Conservation (phyloP, 176 grass and related monocot species). For the Typha latifolia region DNA sequence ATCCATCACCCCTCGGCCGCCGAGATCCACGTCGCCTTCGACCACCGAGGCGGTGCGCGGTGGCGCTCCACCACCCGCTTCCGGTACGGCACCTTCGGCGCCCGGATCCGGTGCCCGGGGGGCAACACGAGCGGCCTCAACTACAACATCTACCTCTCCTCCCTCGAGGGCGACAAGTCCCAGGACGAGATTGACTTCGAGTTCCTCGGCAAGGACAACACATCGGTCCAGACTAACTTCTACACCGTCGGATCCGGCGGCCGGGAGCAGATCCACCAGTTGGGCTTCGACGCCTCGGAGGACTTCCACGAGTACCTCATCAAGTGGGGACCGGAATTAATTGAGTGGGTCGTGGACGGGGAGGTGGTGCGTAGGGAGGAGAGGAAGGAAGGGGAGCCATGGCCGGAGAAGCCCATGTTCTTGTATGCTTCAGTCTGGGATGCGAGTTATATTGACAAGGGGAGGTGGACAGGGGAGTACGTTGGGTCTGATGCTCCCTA, state of each 20-base stretch:
- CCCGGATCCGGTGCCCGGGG: slow-evolving; percentile 22
- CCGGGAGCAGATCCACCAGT: slow-evolving; percentile 41
- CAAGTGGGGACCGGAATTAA: slow-evolving; percentile 28
- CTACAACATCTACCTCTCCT: slow-evolving; percentile 77
- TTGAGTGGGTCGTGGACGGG: slow-evolving; percentile 68
- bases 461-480: slow-evolving; percentile 53
- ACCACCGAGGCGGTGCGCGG: slow-evolving; percentile 48
- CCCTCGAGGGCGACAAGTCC: slow-evolving; percentile 40
- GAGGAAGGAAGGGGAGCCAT: slow-evolving; percentile 28
- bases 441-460: slow-evolving; percentile 41
- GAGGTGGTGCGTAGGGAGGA: slow-evolving; percentile 39
- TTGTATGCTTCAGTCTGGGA: slow-evolving; percentile 73
- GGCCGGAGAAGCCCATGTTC: slow-evolving; percentile 75
- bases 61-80: slow-evolving; percentile 42
- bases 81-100: slow-evolving; percentile 33
- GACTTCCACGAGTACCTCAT: slow-evolving; percentile 65
- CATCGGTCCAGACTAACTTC: slow-evolving; percentile 64
- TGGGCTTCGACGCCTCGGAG: slow-evolving; percentile 46
- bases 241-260: slow-evolving; percentile 33
- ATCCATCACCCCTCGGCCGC: slow-evolving; percentile 11
- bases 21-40: slow-evolving; percentile 63
- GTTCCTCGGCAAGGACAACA: slow-evolving; percentile 58
- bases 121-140: slow-evolving; percentile 53
- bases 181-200: slow-evolving; percentile 83
- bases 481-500: slow-evolving; percentile 50